Evolutionary conservation across 306 rosid genomes (phyloP).

Genomic region (Rosa rugosa): DNA sequence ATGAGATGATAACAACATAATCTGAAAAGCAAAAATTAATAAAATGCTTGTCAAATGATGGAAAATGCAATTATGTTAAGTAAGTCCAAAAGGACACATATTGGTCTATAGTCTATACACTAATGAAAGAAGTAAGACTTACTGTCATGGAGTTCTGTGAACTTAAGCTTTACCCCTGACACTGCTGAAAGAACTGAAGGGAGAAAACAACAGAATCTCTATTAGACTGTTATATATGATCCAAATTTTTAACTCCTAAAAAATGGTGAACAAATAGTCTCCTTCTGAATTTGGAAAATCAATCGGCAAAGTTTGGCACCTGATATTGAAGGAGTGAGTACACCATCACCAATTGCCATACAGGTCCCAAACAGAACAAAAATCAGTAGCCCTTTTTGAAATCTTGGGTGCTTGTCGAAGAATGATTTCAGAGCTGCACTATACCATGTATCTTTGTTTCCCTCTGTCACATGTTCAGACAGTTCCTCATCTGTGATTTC

Average conservation of each 20-base stretch:
- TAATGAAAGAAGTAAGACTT: conserved; percentile 33
- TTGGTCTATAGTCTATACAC: neutral
- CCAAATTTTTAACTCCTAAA: neutral
- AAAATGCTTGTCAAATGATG: conserved; percentile 19
- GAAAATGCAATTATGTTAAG: neutral
- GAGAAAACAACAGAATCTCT: conserved; percentile 24
- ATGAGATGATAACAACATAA: conserved; percentile 54
- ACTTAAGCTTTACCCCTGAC: conserved; percentile 69
- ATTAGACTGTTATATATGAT: neutral
- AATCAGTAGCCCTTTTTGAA: conserved; percentile 51
- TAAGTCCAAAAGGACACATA: neutral
- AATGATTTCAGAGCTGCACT: conserved; percentile 47
- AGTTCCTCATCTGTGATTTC: conserved; percentile 53
- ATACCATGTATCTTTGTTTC: conserved; percentile 44
- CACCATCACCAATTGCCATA: conserved; percentile 77
- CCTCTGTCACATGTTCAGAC: conserved; percentile 41
- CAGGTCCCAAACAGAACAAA: conserved; percentile 76
- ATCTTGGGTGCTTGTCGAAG: conserved; percentile 52
- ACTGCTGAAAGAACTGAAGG: conserved; percentile 93
- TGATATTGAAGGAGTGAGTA: conserved; percentile 86
- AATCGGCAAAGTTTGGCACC: conserved; percentile 34
- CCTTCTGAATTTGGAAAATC: too few relatives aligned
- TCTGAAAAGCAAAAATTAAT: conserved; percentile 43
- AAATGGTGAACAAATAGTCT: too few relatives aligned
- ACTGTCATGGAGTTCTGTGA: conserved; percentile 77